Base-by-base conservation (phyloP, 352 stramenopile species). In the Phytophthora sp. region DNA sequence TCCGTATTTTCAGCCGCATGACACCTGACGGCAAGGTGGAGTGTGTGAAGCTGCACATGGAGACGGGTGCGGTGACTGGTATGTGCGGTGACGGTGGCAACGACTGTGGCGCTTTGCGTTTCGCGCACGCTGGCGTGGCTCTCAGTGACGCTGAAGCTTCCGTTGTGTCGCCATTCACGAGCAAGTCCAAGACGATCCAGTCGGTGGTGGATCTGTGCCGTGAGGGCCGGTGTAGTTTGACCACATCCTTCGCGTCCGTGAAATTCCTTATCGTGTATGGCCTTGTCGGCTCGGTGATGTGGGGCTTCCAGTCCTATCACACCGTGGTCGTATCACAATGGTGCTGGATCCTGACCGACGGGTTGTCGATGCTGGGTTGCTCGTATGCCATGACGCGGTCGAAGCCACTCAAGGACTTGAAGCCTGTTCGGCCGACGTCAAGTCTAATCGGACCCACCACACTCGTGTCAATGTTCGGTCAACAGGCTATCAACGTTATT, bases 211-310 rank as follows among this genome's bases (percentile, higher is more conserved):
- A 96, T 62, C 61, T 98, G 27, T 85, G 90, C 11, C 81, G 76
- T 51, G 93, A 98, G 72, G 93, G 93, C 30, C 84, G 91, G 9
- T 95, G 90, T 74, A 85, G 82, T 45, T 52, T 98, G 23, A 78
- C 90, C 7, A 96, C 89, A 16, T 93, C 90, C 21, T 93, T 97
- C 33, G 81, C 73, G 12, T 82, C 73, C 11, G 85, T 97, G 63
- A 97, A 97, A 68, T 96, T 93, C 57, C 75, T 96, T 35, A 84
- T 97, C 47, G 86, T 97, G 64, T 97, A 97, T 66, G 90, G 90
- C 9, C 66, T 96, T 69, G 76, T 96, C 35, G 67, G 80, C 8
- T 87, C 73, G 24, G 75, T 81, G 16, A 64, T 91, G 24, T 79
- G 91, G 11, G 71, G 93, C 41, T 78, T 81, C 36, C 77, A 79